Conservation (phyloP, 2,329 filamentous ascomycete species). For the Trichoderma atroviride region DNA sequence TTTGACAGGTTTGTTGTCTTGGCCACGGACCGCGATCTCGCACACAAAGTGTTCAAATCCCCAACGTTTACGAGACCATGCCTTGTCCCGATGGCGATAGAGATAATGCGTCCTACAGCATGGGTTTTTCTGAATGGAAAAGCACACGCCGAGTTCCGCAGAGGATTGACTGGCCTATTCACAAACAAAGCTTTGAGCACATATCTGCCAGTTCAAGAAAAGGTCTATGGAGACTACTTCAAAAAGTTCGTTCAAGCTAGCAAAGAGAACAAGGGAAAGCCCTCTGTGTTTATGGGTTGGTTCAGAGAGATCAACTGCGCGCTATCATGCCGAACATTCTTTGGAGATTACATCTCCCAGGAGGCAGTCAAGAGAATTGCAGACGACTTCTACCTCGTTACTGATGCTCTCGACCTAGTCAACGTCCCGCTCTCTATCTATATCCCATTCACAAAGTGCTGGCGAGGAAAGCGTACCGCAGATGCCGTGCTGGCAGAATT, state of each 20-base stretch:
- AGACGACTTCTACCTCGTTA: constrained; percentile 17
- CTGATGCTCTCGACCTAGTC: constrained; percentile 15
- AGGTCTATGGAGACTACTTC: constrained; percentile 16
- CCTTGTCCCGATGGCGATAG: constrained; percentile 17
- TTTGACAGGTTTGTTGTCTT: constrained; percentile 13
- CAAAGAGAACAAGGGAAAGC: constrained; percentile 7
- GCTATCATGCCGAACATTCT: constrained; percentile 17
- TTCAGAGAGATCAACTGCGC: constrained; percentile 23
- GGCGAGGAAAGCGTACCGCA: constrained; percentile 10
- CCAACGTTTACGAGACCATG: constrained; percentile 15
- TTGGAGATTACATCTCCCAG: constrained; percentile 19
- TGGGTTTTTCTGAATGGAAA: constrained; percentile 23
- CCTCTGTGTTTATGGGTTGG: not conserved
- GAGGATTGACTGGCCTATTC: constrained; percentile 13
- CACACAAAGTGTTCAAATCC: constrained; percentile 23
- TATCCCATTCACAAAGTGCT: constrained; percentile 16
- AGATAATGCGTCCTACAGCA: constrained; percentile 23
- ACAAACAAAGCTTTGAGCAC: constrained; percentile 18
- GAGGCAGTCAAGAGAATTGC: constrained; percentile 18
- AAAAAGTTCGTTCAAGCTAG: constrained; percentile 12
- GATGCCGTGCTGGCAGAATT: constrained; percentile 5
- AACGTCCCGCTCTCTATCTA: constrained; percentile 14
- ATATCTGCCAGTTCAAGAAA: constrained; percentile 16
- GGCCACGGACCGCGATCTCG: constrained; percentile 13
- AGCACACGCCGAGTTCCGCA: constrained; percentile 11